Base-by-base conservation (phyloP, 352 stramenopile species). In the Phytophthora pinifolia region DNA sequence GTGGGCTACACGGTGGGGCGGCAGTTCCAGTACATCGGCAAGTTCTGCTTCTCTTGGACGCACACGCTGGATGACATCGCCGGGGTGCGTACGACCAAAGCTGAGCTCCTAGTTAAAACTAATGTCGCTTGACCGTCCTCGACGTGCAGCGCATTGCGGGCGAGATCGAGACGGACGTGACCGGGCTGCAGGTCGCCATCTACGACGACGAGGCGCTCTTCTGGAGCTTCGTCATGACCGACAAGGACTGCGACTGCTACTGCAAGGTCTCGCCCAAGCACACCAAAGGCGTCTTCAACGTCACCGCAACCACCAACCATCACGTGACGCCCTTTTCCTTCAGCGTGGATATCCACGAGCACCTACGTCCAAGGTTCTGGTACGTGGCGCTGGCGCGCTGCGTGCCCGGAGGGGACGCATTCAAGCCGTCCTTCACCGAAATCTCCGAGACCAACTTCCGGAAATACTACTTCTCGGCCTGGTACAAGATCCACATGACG, bases 171-270 rank as follows among this genome's bases (percentile, higher is more conserved):
- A 89, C 77, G 13, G 72, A 88, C 32, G 69, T 83, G 20, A 54
- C 71, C 10, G 79, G 72, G 31, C 43, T 93, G 20, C 72, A 89
- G 57, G 64, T 93, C 18, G 81, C 77, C 18, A 82, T 91, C 62
- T 93, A 91, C 47, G 79, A 93, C 60, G 83, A 93, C 51, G 80
- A 93, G 39, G 62, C 56, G 34, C 72, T 83, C 46, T 93, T 91
- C 61, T 90, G 80, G 83, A 69, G 86, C 47, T 90, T 76, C 66
- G 62, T 93, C 52, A 90, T 84, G 77, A 67, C 41, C 17, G 61
- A 91, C 41, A 63, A 50, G 13, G 50, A 29, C 30, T 91, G 83
- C 48, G 79, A 83, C 45, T 93, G 83, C 58, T 36, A 61, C 46
- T 93, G 81, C 74, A 91, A 93, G 56, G 54, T 90, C 44, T 86